A percentile compares a stretch with the other conserved stretches of the same genome.
These are phyloP conservation scores for Penicillium bialowiezense DNA, from an alignment of 495 filamentous ascomycete species.

Conservation along the genomic window DNA sequence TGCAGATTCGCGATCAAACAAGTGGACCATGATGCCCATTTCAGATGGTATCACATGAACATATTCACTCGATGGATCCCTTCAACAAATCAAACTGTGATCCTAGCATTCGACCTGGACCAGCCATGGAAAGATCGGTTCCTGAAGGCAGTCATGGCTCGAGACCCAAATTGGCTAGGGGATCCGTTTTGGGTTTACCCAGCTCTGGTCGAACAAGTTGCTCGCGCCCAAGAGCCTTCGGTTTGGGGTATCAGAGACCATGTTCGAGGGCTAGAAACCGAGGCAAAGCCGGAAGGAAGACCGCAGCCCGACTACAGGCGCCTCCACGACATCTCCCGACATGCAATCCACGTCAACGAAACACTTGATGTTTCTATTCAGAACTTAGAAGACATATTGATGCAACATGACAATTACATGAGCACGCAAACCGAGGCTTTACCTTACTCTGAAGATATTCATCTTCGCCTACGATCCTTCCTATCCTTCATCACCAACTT, in stretches of 20 bases:
- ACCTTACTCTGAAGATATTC: constrained; percentile 11
- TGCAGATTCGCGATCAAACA: constrained; percentile 2
- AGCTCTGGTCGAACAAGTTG: constrained; percentile 15
- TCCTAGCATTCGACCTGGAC: constrained; percentile 28
- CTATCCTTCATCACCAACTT: constrained; percentile 37
- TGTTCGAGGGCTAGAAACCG: constrained; percentile 15
- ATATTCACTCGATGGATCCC: constrained; percentile 28
- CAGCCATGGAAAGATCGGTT: constrained; percentile 1
- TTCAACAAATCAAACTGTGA: constrained; percentile 16
- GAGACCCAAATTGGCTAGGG: neutral
- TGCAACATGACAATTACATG: constrained; percentile 17
- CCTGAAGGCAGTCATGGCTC: neutral
- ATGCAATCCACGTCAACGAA: constrained; percentile 43
- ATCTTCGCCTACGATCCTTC: constrained; percentile 28
- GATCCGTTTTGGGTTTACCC: constrained; percentile 17
- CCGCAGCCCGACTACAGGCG: constrained; percentile 19
- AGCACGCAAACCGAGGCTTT: neutral
- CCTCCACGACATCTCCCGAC: constrained; percentile 43
- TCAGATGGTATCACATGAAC: constrained; percentile 1
- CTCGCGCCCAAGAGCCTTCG: constrained; percentile 8
- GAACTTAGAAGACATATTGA: constrained; percentile 29
- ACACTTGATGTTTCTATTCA: constrained; percentile 32
- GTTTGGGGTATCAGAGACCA: constrained; percentile 21
- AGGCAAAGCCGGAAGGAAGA: constrained; percentile 20
- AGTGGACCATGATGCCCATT: neutral